Evolutionary conservation across 768 basidiomycete genomes (phyloP), one percentile per base, ranked within the genome.

Genomic region (Serendipita sp.): DNA sequence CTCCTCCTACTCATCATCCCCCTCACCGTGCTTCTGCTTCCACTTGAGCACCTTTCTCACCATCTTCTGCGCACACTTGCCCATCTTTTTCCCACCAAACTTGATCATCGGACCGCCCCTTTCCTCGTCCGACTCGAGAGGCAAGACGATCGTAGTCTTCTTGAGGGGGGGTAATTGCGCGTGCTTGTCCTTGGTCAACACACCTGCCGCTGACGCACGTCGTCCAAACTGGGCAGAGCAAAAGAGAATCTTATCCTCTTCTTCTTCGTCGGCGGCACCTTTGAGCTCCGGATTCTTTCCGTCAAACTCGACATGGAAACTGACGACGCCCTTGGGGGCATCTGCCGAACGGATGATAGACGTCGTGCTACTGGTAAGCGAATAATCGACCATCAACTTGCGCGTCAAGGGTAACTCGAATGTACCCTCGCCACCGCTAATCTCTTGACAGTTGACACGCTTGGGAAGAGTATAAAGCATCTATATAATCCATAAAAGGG

Each of bases 381-480:
- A 32, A 35, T 60, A 60, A 28, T 60, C 56, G 16, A 60, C 56
- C 28, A 60, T 30, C 28, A 60, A 28, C 18, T 35, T 60, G 28
- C 35, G 23, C 28, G 56, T 16, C 16, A 60, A 35, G 23, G 56
- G 23, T 8, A 28, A 36, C 16, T 60, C 56, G 56, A 32, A 60
- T 10, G 56, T 60, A 35, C 23, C 10, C 5, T 30, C 35, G 28
- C 16, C 35, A n/a, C 16, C 23, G 16, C 16, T 60, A 35, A 60
- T 36, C 10, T 30, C 28, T 35, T 32, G 28, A 35, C 56, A 60
- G 56, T 60, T 23, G 56, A 60, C 35, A n/a, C 34, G 56, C 10
- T 60, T 60, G 10, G 56, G 56, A 28, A 60, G 56, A 4, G 23
- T 16, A n/a, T 60, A 60, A 28, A 60, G n/a, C 56, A 60, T 60